A percentile compares a stretch with the other conserved stretches of the same genome.
phyloP scores from a whole-genome alignment of 2,329 filamentous ascomycete species.

The Hymenoscyphus scutula region DNA sequence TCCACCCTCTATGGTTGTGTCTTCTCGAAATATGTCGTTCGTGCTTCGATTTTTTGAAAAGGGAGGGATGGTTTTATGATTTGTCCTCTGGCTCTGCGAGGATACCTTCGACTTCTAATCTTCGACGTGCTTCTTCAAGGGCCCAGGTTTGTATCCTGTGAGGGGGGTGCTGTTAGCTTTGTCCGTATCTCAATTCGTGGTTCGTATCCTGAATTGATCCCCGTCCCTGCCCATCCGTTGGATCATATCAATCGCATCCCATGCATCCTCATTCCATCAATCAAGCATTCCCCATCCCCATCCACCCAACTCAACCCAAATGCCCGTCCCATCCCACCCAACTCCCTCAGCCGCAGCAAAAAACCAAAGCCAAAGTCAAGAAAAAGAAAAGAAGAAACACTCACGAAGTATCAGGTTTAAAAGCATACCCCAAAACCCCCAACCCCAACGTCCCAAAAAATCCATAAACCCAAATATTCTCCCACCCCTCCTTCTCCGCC shows the following conservation, averaged over 20 bases:
- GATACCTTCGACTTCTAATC: constrained; percentile 94
- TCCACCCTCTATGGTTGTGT: background rate
- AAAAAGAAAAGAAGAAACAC: constrained; percentile 47
- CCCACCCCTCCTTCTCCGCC: constrained; percentile 95
- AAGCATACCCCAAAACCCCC: constrained; percentile 79
- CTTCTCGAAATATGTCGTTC: no score
- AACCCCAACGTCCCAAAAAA: constrained; percentile 76
- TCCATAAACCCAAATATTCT: constrained; percentile 79
- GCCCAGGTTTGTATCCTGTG: constrained; percentile 98
- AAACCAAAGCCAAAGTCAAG: no score
- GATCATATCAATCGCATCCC: no score
- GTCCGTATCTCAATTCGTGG: no score
- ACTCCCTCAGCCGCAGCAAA: background rate
- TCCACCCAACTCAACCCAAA: background rate
- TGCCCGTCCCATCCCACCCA: background rate
- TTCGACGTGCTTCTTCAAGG: constrained; percentile 89
- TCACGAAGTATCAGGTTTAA: constrained; percentile 98
- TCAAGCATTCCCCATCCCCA: no score
- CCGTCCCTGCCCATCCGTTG: constrained; percentile 1
- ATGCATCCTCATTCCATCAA: no score
- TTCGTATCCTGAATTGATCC: no score
- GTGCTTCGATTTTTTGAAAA: background rate
- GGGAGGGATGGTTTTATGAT: constrained; percentile 4
- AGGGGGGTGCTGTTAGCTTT: constrained; percentile 7
- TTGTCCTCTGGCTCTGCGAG: constrained; percentile 67